phyloP scores from a whole-genome alignment of 306 rosid genomes.

The Fragaria iinumae region DNA sequence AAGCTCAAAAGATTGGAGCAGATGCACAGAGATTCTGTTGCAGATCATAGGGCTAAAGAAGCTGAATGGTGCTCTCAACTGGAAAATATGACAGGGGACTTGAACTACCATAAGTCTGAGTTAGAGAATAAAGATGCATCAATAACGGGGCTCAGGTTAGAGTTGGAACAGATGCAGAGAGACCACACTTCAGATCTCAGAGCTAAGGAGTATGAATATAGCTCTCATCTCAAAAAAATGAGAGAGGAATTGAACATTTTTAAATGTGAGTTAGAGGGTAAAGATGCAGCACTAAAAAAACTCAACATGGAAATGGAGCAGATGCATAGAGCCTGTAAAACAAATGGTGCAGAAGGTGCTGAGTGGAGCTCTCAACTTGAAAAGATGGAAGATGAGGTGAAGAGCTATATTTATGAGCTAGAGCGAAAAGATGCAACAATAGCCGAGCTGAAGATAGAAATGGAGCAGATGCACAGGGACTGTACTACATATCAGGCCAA shows the following conservation, averaged over 20 bases:
- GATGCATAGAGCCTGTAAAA: constrained; percentile 4
- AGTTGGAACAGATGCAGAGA: constrained; percentile 23
- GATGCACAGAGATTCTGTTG: constrained; percentile 46
- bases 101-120: constrained; percentile 10
- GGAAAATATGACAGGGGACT: constrained; percentile 29
- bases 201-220: constrained; percentile 8
- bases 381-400: constrained; percentile 8
- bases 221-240: constrained; percentile 14
- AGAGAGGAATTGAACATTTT: constrained; percentile 15
- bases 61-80: constrained; percentile 47
- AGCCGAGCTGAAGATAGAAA: constrained; percentile 15
- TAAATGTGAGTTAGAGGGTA: constrained; percentile 15
- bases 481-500: not conserved
- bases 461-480: constrained; percentile 32
- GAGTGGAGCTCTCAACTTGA: constrained; percentile 18
- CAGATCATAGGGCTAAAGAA: constrained; percentile 56
- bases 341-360: constrained; percentile 2
- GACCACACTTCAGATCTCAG: not conserved
- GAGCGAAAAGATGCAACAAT: constrained; percentile 18
- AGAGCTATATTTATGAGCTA: constrained; percentile 2
- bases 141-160: constrained; percentile 14
- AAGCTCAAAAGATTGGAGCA: constrained; percentile 56
- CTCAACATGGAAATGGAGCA: constrained; percentile 17
- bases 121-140: constrained; percentile 17
- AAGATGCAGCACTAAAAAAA: constrained; percentile 15